phyloP scores from a whole-genome alignment of 441 rosid species.

The Kokia cookei region DNA sequence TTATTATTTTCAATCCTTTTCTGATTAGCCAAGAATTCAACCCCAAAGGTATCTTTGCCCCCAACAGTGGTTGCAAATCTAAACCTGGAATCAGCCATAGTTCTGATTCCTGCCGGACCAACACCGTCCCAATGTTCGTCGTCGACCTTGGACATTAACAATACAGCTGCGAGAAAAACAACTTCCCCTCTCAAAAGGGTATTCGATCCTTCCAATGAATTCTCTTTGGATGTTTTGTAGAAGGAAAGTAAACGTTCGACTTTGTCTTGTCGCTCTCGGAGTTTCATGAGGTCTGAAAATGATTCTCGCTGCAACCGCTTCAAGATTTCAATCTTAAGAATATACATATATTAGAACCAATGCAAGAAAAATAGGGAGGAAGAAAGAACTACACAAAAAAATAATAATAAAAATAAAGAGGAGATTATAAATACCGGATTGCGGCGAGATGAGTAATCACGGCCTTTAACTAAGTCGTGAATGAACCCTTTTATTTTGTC shows the following conservation, averaged over 20 bases:
- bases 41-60: constrained; percentile 50
- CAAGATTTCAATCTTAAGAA: constrained; percentile 76
- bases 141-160: constrained; percentile 41
- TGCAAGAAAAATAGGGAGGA: background rate
- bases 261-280: constrained; percentile 85
- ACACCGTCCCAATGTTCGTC: constrained; percentile 37
- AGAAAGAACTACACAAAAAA: background rate
- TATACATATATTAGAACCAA: constrained; percentile 13
- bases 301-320: constrained; percentile 86
- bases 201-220: constrained; percentile 11
- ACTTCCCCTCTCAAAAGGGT: constrained; percentile 71
- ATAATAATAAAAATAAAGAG: background rate
- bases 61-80: constrained; percentile 56
- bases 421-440: constrained; percentile 48
- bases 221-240: constrained; percentile 36
- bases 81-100: constrained; percentile 55
- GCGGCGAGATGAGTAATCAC: constrained; percentile 30
- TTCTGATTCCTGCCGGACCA: constrained; percentile 43
- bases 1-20: constrained; percentile 3
- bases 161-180: constrained; percentile 55
- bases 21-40: constrained; percentile 55
- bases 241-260: constrained; percentile 58
- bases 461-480: constrained; percentile 41
- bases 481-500: constrained; percentile 44
- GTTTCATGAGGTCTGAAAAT: constrained; percentile 84